phyloP scores from a whole-genome alignment of 2,329 filamentous ascomycete species.

The Ascochyta clinopodiicola region DNA sequence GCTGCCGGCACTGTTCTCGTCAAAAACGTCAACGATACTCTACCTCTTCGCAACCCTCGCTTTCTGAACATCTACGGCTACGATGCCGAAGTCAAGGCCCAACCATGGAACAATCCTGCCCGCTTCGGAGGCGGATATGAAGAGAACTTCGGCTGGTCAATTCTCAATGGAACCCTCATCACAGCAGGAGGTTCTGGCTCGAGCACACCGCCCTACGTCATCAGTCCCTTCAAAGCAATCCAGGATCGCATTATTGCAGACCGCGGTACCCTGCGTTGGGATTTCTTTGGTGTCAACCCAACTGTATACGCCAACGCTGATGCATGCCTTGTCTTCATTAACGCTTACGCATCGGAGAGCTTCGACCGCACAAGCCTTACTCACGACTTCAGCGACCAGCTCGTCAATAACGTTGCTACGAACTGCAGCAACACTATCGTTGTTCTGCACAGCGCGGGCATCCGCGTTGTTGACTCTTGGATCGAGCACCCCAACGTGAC shows the following conservation, averaged over 20 bases:
- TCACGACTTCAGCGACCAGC: conserved; percentile 30
- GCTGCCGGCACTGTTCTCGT: conserved; percentile 51
- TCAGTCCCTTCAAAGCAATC: conserved; percentile 52
- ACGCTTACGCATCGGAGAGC: conserved; percentile 55
- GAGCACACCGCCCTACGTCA: conserved; percentile 49
- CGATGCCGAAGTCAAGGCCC: conserved; percentile 45
- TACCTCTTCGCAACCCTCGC: conserved; percentile 57
- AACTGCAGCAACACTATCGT: conserved; percentile 60
- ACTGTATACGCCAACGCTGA: conserved; percentile 44
- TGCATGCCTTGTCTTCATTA: conserved; percentile 64
- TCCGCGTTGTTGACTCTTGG: conserved; percentile 77
- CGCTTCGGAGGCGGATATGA: conserved; percentile 50
- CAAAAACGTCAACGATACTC: conserved; percentile 61
- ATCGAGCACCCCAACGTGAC: conserved; percentile 78
- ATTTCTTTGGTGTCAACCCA: conserved; percentile 42
- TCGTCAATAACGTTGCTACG: conserved; percentile 55
- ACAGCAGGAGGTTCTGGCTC: conserved; percentile 51
- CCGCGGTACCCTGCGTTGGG: conserved; percentile 44
- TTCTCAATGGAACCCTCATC: conserved; percentile 51
- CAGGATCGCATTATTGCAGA: conserved; percentile 38
- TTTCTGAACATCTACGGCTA: conserved; percentile 51
- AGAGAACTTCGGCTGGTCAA: conserved; percentile 47
- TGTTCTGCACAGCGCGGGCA: conserved; percentile 53
- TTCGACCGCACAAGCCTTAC: conserved; percentile 34
- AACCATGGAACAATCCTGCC: conserved; percentile 47